Conservation (phyloP, 2,329 filamentous ascomycete genomes). For the Nannizzia gypsea region DNA sequence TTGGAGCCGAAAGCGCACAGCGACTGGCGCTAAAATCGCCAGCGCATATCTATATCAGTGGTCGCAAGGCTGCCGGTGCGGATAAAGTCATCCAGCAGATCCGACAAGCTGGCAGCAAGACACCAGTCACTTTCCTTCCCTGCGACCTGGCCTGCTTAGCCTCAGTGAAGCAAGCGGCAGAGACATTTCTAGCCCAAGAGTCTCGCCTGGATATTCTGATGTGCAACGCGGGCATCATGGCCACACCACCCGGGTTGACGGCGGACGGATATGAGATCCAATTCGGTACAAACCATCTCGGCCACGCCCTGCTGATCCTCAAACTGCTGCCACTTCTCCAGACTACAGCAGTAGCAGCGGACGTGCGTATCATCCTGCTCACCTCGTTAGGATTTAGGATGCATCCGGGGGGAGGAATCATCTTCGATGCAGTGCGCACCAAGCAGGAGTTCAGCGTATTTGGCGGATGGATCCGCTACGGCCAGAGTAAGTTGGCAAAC, state of each 20-base stretch:
- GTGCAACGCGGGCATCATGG: slow-evolving; percentile 39
- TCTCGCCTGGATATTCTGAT: slow-evolving; percentile 36
- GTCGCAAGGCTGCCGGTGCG: slow-evolving; percentile 34
- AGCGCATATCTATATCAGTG: slow-evolving; percentile 43
- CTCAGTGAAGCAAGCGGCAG: slow-evolving; percentile 36
- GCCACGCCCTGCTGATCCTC: slow-evolving; percentile 35
- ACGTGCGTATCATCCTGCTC: slow-evolving; percentile 29
- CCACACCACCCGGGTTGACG: slow-evolving; percentile 26
- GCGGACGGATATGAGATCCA: slow-evolving; percentile 35
- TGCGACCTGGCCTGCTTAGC: slow-evolving; percentile 42
- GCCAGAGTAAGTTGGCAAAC: slow-evolving; percentile 41
- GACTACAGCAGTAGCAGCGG: slow-evolving; percentile 23
- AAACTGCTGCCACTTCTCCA: slow-evolving; percentile 32
- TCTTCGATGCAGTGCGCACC: slow-evolving; percentile 31
- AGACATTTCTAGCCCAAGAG: slow-evolving; percentile 28
- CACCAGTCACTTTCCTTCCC: slow-evolving; percentile 31
- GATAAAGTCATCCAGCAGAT: slow-evolving; percentile 31
- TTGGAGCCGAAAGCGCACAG: background rate
- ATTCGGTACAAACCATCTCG: slow-evolving; percentile 37
- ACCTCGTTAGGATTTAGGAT: slow-evolving; percentile 26
- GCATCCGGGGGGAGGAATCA: slow-evolving; percentile 24
- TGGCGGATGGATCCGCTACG: slow-evolving; percentile 30
- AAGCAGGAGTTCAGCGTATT: slow-evolving; percentile 13
- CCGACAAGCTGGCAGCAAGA: slow-evolving; percentile 21
- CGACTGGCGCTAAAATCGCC: slow-evolving; percentile 10